These are phyloP conservation scores for Saccharomycopsis babjevae DNA, from an alignment of 805 yeast genomes.

Conservation along the genomic window DNA sequence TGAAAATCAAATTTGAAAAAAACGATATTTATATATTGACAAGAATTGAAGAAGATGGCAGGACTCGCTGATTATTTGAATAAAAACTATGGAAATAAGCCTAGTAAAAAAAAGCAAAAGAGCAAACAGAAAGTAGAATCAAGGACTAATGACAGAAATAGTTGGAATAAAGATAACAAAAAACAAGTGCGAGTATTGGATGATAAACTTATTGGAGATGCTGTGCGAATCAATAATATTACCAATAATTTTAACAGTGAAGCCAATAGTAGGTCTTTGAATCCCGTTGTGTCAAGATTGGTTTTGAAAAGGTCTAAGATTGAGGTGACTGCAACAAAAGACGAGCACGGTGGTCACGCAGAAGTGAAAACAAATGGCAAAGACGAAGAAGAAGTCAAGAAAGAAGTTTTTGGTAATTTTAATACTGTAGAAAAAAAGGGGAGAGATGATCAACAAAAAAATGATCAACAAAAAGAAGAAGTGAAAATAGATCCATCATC, in stretches of 20 bases:
- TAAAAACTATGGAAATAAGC: conserved; percentile 11
- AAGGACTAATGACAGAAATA: neutral
- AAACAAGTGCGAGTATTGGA: neutral
- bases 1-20: too few species aligned
- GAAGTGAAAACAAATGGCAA: neutral
- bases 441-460: neutral
- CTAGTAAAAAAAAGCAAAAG: neutral
- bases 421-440: neutral
- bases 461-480: neutral
- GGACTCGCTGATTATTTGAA: conserved; percentile 11
- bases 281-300: neutral
- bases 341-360: neutral
- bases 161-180: neutral
- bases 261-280: neutral
- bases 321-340: neutral
- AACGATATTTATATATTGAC: neutral
- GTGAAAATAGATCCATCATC: neutral
- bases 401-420: neutral
- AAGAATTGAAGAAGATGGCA: neutral
- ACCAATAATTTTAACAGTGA: neutral
- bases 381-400: neutral
- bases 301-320: neutral
- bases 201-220: neutral
- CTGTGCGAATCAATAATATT: neutral
- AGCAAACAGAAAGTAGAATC: neutral